Base-by-base conservation (phyloP, 495 filamentous ascomycete genomes). In the Neurospora cerealis region DNA sequence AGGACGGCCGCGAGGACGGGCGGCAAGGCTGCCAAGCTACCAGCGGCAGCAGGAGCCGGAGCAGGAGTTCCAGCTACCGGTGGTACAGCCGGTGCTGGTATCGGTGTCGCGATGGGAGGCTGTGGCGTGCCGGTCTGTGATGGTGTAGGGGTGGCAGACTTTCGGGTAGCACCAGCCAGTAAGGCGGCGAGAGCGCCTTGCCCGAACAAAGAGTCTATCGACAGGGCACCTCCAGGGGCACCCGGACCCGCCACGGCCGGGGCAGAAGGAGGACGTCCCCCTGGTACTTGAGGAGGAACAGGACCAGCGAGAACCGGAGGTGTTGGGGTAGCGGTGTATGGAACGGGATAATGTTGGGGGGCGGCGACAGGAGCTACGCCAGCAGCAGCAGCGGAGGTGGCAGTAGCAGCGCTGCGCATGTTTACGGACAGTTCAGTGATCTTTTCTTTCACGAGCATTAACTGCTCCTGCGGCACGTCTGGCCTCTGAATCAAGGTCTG, bases 401-500 rank as follows among this genome's bases (percentile, higher is more conserved):
- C 39, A 72, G 75, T 69, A 71, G 80, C 79, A 73, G 76, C 78
- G 75, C 80, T 32, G 79, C 81, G 83, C 74, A 85, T 82, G 73
- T 83, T 87, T 82, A 87, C 85, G 75, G 87, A 86, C 77, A 97
- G 87, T 76, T 89, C 88, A 76, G 90, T 87, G 76, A 98, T 88
- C 86, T 93, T 91, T 77, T 93, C 89, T 80, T 90, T 90, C 77
- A 97, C 90, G 79, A 91, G 86, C 80, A 89, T 89, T 76, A 97
- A 86, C 83, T 96, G 90, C 76, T 94, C 89, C 79, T 89, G 91
- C 69, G 92, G 89, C 77, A 97, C 87, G 77, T 93, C 88, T 79
- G 93, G 92, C 75, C 85, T 90, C 78, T 92, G 87, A 82, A 98
- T 83, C 78, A 97, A 90, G 69, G 81, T 88, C 83, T 97, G 91